Percentiles rank a stretch among this genome's conserved stretches.
These are phyloP conservation scores for Microbotryum lychnidis-dioicae DNA, from an alignment of 1,284 basidiomycete species.

Conservation along the genomic window DNA sequence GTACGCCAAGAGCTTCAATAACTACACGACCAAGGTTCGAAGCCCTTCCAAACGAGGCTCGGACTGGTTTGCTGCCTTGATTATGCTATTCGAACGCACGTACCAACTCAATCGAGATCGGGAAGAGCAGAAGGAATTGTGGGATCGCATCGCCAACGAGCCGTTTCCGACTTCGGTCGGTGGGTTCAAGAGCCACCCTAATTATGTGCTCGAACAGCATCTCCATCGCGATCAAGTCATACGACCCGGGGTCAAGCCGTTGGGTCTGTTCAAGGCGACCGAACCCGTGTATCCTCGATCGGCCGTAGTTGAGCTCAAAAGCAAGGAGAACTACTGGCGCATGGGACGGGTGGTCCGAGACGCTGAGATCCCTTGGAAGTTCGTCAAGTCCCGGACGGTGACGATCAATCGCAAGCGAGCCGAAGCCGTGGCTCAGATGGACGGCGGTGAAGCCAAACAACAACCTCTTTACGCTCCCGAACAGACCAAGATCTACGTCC, in stretches of 20 bases:
- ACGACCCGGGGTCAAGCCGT: slow-evolving; percentile 62
- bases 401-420: slow-evolving; percentile 76
- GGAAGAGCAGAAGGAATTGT: slow-evolving; percentile 85
- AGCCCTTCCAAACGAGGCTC: slow-evolving; percentile 23
- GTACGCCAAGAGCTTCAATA: slow-evolving; percentile 46
- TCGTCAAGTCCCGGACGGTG: slow-evolving; percentile 74
- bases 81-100: slow-evolving; percentile 57
- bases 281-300: slow-evolving; percentile 85
- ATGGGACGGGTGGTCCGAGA: slow-evolving; percentile 65
- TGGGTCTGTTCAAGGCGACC: slow-evolving; percentile 79
- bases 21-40: slow-evolving; percentile 26
- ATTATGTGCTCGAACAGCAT: slow-evolving; percentile 83
- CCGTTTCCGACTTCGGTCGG: slow-evolving; percentile 88
- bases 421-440: slow-evolving; percentile 60
- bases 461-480: slow-evolving; percentile 78
- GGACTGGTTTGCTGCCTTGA: slow-evolving; percentile 43
- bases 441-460: slow-evolving; percentile 50
- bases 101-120: slow-evolving; percentile 87
- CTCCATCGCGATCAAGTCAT: slow-evolving; percentile 82
- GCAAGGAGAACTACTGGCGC: slow-evolving; percentile 91
- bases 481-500: slow-evolving; percentile 76
- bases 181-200: slow-evolving; percentile 92
- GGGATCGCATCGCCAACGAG: slow-evolving; percentile 67
- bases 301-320: slow-evolving; percentile 73
- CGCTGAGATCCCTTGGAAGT: slow-evolving; percentile 78